phyloP scores from a whole-genome alignment of 2,329 filamentous ascomycete genomes.

The Bipolaris zeicola region DNA sequence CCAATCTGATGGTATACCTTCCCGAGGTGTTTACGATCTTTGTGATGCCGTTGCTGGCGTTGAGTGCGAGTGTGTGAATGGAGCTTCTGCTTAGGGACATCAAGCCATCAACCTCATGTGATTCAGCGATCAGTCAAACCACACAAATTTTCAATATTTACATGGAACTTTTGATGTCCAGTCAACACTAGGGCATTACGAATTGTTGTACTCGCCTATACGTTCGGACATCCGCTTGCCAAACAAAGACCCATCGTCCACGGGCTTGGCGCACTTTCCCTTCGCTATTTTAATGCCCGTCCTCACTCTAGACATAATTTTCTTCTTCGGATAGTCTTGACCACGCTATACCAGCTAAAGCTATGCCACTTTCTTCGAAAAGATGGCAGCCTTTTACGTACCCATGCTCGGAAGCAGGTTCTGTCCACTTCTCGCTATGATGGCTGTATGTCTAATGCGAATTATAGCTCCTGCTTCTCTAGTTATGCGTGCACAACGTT shows the following conservation, averaged over 20 bases:
- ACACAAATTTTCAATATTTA: background rate
- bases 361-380: background rate
- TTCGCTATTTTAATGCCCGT: background rate
- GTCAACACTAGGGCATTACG: background rate
- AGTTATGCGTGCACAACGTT: background rate
- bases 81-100: background rate
- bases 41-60: background rate
- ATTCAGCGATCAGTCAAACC: background rate
- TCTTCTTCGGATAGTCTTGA: background rate
- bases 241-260: background rate
- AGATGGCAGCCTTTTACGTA: background rate
- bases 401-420: background rate
- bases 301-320: background rate
- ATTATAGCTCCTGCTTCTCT: background rate
- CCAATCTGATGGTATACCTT: too few species aligned
- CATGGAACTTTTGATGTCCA: background rate
- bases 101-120: background rate
- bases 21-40: background rate
- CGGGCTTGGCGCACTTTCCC: background rate
- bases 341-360: too few species aligned
- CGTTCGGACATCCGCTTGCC: background rate
- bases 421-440: background rate
- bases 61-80: background rate
- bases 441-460: background rate
- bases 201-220: background rate